Base-by-base conservation (phyloP, 176 grass and related monocot genomes). In the Melocanna baccifera region DNA sequence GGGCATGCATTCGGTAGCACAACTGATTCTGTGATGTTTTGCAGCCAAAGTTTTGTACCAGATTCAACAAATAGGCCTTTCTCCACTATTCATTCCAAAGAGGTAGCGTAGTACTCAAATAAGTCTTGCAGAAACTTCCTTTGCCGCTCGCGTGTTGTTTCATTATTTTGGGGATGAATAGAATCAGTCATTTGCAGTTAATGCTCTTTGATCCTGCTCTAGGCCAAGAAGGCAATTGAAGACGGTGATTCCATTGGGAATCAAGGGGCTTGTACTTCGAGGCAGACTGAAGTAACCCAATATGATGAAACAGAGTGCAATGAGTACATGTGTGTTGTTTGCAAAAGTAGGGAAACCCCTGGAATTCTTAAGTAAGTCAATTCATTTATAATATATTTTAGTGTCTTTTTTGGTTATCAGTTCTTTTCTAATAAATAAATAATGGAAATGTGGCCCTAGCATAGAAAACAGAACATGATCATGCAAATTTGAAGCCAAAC, bases 321-420 rank as follows among this genome's bases (percentile, higher is more conserved):
- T 52, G 69, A 86, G 22, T 66, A 78, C 78, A 68, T 68, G 22
- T 97, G 90, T 86, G 13, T 79, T 87, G 42, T 77, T 80, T 97
- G 94, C 86, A 91, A 22, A 86, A 74, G 59, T 30, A 66, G 25
- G 10, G 67, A 64, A 84, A 40, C 3, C 70, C 84, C 84, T 77
- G 88, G 75, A 86, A 67, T 81, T 80, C 83, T 92, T 5, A 78
- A 91, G 94, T 97, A 80, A 83, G 94, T 91, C 11, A 43, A 61
- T 14, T 78, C 48, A 86, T 40, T 76, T 66, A 81, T 39, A 34
- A 67, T 87, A 36, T 62, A 39, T 32, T 76, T 39, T 22, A 37
- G 11, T 26, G 43, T 10, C 2, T 30, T 74, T 39, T 30, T 62
- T 76, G 43, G 22, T 61, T 50, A 0, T 40, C 20, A 42, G 34